These are phyloP conservation scores for Acanthamoeba divionensis DNA, from an alignment of 208 protist genomes.

Conservation along the genomic window DNA sequence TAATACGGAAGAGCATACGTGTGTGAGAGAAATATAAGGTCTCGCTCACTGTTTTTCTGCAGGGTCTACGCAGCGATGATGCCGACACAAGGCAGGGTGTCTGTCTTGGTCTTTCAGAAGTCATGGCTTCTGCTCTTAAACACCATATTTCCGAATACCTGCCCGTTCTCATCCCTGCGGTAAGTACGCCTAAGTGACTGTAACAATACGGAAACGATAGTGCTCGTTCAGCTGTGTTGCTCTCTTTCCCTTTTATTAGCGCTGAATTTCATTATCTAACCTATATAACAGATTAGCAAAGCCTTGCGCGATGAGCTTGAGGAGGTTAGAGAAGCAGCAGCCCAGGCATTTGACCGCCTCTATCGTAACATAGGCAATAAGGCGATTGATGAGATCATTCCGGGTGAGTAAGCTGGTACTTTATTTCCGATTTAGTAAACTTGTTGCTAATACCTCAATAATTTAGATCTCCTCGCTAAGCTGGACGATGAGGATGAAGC, in stretches of 20 bases:
- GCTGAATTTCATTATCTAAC: too few species aligned
- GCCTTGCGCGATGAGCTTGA: conserved; percentile 15
- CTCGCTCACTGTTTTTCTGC: neutral
- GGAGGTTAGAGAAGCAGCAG: conserved; percentile 79
- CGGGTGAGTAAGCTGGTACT: neutral
- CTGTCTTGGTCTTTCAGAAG: conserved; percentile 81
- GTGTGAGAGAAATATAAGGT: neutral
- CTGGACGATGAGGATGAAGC: neutral
- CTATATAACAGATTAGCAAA: neutral
- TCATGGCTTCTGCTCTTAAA: conserved; percentile 70
- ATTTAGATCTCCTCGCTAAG: neutral
- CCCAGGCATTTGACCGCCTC: conserved; percentile 78
- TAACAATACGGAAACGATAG: neutral
- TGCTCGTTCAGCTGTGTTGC: neutral
- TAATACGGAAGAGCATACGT: neutral
- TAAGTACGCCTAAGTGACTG: conserved; percentile 54
- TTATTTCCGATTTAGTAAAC: neutral
- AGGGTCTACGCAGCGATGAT: conserved; percentile 18
- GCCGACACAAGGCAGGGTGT: conserved; percentile 75
- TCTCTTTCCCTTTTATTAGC: too few species aligned
- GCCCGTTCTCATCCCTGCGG: conserved; percentile 61
- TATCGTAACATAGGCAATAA: conserved; percentile 64
- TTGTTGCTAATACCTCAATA: neutral
- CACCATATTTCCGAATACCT: conserved; percentile 59
- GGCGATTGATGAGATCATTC: conserved; percentile 82